Conservation (phyloP, 225 moss, liverwort and hornwort genomes). For the Physcomitrium patens region DNA sequence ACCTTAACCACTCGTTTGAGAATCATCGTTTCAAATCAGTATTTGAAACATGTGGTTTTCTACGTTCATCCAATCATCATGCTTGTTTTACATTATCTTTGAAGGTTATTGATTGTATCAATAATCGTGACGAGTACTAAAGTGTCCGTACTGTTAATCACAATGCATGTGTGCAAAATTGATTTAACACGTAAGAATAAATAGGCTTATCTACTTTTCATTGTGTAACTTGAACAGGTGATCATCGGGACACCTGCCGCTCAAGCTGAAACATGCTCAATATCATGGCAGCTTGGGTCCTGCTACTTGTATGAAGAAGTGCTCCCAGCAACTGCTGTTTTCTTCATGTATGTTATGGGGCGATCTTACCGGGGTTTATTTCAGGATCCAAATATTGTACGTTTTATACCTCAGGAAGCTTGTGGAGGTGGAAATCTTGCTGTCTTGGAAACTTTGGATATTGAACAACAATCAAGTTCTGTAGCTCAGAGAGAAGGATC, state of each 20-base stretch:
- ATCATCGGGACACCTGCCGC: constrained; percentile 80
- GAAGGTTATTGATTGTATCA: background rate
- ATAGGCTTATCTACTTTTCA: constrained; percentile 16
- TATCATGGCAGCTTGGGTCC: constrained; percentile 93
- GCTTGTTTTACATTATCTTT: background rate
- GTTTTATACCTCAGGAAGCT: constrained; percentile 92
- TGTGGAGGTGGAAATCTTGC: constrained; percentile 94
- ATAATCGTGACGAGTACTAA: background rate
- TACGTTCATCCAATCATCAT: background rate
- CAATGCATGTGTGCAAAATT: background rate
- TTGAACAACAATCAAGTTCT: constrained; percentile 65
- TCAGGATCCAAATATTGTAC: constrained; percentile 84
- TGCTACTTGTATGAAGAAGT: constrained; percentile 98
- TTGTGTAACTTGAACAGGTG: constrained; percentile 48
- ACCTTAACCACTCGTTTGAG: constrained; percentile 18
- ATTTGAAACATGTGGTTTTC: constrained; percentile 17
- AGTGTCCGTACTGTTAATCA: background rate
- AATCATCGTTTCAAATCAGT: constrained; percentile 8
- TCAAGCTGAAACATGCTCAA: constrained; percentile 67
- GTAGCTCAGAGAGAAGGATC: constrained; percentile 67
- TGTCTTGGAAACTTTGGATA: constrained; percentile 83
- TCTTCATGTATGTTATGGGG: constrained; percentile 89
- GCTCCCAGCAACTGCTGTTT: constrained; percentile 77
- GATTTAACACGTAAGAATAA: background rate
- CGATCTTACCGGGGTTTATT: constrained; percentile 89